Evolutionary conservation across 225 moss, liverwort and hornwort species (phyloP).

Genomic region (Pleurozium schreberi): DNA sequence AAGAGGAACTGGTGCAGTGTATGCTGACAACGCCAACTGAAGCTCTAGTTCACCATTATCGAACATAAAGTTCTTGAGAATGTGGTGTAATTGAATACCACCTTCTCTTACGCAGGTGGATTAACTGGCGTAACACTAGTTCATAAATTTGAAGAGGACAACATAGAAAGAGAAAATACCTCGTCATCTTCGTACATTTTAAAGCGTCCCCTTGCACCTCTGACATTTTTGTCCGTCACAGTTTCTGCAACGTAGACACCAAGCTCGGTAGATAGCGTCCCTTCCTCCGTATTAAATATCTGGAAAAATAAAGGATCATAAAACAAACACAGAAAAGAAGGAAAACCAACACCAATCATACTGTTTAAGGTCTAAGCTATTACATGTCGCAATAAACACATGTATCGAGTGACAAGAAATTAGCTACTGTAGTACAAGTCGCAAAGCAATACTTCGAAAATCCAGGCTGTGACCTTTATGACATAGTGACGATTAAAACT

Average conservation of each 20-base stretch:
- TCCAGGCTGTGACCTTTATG: not conserved
- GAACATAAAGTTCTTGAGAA: not conserved
- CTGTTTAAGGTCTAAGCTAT: not conserved
- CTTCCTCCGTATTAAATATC: conserved; percentile 73
- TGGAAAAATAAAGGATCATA: conserved; percentile 1
- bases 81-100: not conserved
- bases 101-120: not conserved
- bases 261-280: conserved; percentile 64
- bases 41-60: not conserved
- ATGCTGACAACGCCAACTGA: not conserved
- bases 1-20: not conserved
- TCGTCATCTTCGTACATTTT: conserved; percentile 88
- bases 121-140: not conserved
- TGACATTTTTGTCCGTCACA: conserved; percentile 76
- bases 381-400: not conserved
- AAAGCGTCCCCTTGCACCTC: conserved; percentile 78
- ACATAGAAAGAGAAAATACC: conserved; percentile 10
- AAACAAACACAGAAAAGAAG: not conserved
- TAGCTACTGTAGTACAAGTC: not conserved
- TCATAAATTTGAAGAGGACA: not conserved
- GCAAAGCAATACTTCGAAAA: not conserved
- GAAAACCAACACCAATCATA: not conserved
- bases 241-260: conserved; percentile 91
- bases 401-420: not conserved
- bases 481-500: not conserved